Evolutionary conservation across 2,329 filamentous ascomycete genomes (phyloP).

Genomic region (Fusarium sp.): DNA sequence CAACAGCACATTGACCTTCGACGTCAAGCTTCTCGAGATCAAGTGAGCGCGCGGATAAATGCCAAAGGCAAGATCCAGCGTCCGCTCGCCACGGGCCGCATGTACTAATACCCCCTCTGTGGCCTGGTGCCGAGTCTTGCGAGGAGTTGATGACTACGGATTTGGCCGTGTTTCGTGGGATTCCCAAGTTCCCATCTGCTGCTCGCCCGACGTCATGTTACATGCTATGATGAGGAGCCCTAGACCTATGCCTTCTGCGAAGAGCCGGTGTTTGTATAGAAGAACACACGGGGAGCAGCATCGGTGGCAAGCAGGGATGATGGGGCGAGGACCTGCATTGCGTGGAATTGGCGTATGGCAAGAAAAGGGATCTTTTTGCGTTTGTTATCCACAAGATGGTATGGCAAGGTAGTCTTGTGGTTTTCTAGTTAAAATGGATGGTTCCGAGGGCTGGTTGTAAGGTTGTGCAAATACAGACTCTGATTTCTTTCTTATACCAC

Average conservation of each 20-base stretch:
- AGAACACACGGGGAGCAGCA: conserved; percentile 32
- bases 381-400: conserved; percentile 29
- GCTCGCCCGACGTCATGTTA: conserved; percentile 44
- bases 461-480: conserved; percentile 40
- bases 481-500: conserved; percentile 12
- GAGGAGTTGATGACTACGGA: conserved; percentile 26
- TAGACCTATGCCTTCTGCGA: conserved; percentile 57
- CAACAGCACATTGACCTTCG: conserved; percentile 93
- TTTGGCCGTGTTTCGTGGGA: conserved; percentile 16
- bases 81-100: conserved; percentile 26
- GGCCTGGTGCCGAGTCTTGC: conserved; percentile 22
- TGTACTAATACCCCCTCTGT: conserved; percentile 43
- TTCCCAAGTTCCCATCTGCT: conserved; percentile 34
- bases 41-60: conserved; percentile 67
- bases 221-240: conserved; percentile 58
- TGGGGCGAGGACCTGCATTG: conserved; percentile 62
- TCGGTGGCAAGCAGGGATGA: conserved; percentile 57
- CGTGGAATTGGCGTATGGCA: conserved; percentile 62
- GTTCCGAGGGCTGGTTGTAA: conserved; percentile 34
- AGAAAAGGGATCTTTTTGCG: conserved; percentile 44
- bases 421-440: conserved; percentile 25
- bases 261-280: conserved; percentile 27
- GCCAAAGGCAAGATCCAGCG: conserved; percentile 20
- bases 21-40: conserved; percentile 87
- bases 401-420: conserved; percentile 9